Base-by-base conservation (phyloP, 2,329 filamentous ascomycete species). In the Aureobasidium vineae region DNA sequence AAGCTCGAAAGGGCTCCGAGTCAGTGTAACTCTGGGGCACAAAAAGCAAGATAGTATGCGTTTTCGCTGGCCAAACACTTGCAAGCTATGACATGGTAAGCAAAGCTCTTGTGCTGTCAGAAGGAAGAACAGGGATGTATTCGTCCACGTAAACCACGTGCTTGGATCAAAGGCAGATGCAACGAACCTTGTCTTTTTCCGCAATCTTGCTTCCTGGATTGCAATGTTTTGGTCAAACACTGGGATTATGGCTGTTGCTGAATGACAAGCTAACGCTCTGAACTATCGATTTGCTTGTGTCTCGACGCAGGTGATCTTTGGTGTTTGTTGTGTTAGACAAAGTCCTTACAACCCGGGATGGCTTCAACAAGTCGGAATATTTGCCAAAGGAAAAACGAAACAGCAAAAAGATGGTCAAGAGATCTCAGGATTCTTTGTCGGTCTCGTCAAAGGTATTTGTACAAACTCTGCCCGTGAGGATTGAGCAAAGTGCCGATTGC, bases 41-140 rank as follows among this genome's bases (percentile, higher is more conserved):
- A 65, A 65, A 64, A 65, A 65, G 61, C 61, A 65, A 65, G 61
- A 65, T 65, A 56, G 50, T 65, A 65, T 65, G 61, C 50, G 50
- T 45, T 26, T 21, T 54, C 40, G 47, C 19, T 47, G 41, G 50
- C 40, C 61, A 65, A 56, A 65, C 50, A 65, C 61, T 38, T 47
- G 49, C 38, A 56, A 65, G 38, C 61, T 65, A 56, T 43, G 45
- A 53, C 60, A 53, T 31, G 16, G 60, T 63, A 49, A 65, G 61
- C 41, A 19, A 40, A 56, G 38, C 13, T 64, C 49, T 56, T 21
- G 43, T 53, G 60, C 38, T 38, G 38, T 65, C 61, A 65, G 49
- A 19, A 63, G 45, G 19, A 50, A n/a, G 47, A 21, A n/a, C 36
- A 36, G 8, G 26, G 40, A 8, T 45, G 40, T 40, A 28, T 56